Evolutionary conservation across 208 protist species (phyloP).

Genomic region (Spironucleus salmonicida): DNA sequence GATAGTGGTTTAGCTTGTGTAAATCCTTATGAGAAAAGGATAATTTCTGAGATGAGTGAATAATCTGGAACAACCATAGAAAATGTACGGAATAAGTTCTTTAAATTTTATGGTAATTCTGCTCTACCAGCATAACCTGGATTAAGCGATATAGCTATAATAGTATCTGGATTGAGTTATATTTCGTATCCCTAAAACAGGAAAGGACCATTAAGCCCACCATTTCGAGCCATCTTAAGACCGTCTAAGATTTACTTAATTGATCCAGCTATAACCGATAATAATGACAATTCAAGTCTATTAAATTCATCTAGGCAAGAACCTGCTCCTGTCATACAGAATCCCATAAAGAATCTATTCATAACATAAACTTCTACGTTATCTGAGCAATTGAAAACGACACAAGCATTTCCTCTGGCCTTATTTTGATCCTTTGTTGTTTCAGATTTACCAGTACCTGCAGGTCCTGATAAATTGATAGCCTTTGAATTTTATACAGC

Average conservation of each 20-base stretch:
- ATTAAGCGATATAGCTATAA: conserved; percentile 70
- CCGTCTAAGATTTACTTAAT: conserved; percentile 80
- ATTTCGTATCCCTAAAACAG: conserved; percentile 49
- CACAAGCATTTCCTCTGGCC: conserved; percentile 77
- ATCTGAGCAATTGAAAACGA: conserved; percentile 94
- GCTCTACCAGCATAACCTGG: conserved; percentile 93
- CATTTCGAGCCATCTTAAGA: conserved; percentile 71
- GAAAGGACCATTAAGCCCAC: conserved; percentile 44
- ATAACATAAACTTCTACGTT: conserved; percentile 89
- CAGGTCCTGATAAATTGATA: conserved; percentile 70
- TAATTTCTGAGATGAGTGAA: conserved; percentile 94
- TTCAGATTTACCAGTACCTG: conserved; percentile 87
- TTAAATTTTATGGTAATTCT: conserved; percentile 91
- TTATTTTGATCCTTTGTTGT: conserved; percentile 93
- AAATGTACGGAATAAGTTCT: conserved; percentile 92
- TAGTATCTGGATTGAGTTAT: conserved; percentile 46
- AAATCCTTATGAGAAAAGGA: conserved; percentile 72
- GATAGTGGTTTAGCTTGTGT: conserved; percentile 55
- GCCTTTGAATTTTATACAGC: conserved; percentile 73
- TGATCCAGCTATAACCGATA: conserved; percentile 92
- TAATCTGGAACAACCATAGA: conserved; percentile 92
- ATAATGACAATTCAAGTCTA: conserved; percentile 71
- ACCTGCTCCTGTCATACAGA: conserved; percentile 79
- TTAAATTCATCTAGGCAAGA: conserved; percentile 95
- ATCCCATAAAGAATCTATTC: conserved; percentile 85